Base-by-base conservation (phyloP, 2,329 filamentous ascomycete genomes). In the Rhinocladiella mackenziei region DNA sequence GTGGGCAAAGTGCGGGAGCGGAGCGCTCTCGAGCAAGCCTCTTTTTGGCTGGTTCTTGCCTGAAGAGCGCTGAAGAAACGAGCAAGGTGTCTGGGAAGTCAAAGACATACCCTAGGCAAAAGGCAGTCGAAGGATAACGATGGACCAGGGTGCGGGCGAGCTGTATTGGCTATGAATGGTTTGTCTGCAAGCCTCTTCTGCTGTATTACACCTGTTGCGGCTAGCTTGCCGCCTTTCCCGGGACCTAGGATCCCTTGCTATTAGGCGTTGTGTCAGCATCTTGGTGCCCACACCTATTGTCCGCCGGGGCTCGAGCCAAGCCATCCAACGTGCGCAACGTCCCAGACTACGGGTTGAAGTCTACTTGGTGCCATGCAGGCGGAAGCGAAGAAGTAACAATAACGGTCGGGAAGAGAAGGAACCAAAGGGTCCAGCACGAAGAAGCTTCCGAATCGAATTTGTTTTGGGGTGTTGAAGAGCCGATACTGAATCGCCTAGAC, bases 191-290 rank as follows among this genome's bases (percentile, higher is more conserved):
- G 37, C 35, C 35, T 33, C 35, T 33, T 30, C 15, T 29, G 14
- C 30, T 18, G 3, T 14, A 39, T 42, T 49, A 49, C 26, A 38
- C 43, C 47, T 30, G 28, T 32, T 33, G 9, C 20, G 35, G 47
- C 47, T 50, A 43, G 47, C 33, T 39, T 43, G 28, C 47, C 47
- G 47, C 43, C 47, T 50, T 45, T 38, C 32, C 45, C 47, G 47
- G 47, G 42, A 42, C 37, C 33, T 33, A 43, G 33, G 41, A 34
- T 38, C 33, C 15, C n/a, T 42, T 26, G 28, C 32, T 26, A 25
- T 49, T 42, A 41, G 41, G 40, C 36, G 22, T 37, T 44, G 37
- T 45, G 46, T 49, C 46, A 49, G 41, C 46, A 38, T 41, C 23
- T 26, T 26, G 7, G 23, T 25, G 13, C 22, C 14, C 34, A 18